phyloP scores from a whole-genome alignment of 495 filamentous ascomycete species.

The Tirmania nivea region DNA sequence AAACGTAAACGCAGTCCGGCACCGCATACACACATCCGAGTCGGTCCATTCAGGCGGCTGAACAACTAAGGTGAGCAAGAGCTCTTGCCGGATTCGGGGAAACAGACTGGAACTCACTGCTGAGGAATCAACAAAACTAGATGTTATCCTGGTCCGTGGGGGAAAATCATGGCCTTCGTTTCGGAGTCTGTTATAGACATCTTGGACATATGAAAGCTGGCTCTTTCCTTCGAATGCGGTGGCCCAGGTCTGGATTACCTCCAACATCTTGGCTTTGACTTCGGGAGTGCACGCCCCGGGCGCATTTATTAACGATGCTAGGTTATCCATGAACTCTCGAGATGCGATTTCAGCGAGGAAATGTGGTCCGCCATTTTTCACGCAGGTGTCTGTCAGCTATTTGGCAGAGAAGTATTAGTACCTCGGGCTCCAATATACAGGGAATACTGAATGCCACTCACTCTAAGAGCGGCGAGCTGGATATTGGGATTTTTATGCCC shows the following conservation, averaged over 20 bases:
- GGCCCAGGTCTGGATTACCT: conserved; percentile 85
- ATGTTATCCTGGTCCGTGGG: conserved; percentile 63
- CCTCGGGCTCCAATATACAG: neutral
- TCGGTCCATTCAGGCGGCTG: conserved; percentile 96
- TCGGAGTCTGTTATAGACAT: conserved; percentile 64
- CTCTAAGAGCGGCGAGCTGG: conserved; percentile 78
- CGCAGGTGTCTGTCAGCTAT: conserved; percentile 86
- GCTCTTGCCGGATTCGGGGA: neutral
- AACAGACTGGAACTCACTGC: conserved; percentile 42
- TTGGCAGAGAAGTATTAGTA: conserved; percentile 5
- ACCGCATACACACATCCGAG: conserved; percentile 97
- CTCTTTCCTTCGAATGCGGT: conserved; percentile 68
- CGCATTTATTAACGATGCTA: conserved; percentile 69
- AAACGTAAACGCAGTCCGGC: conserved; percentile 83
- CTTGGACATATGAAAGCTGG: conserved; percentile 64
- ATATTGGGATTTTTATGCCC: conserved; percentile 93
- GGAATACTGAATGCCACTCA: conserved; percentile 21
- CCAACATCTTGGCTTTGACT: conserved; percentile 73
- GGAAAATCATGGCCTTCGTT: conserved; percentile 75
- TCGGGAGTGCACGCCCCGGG: conserved; percentile 57
- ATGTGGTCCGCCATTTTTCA: conserved; percentile 95
- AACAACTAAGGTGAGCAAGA: neutral
- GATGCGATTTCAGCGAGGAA: conserved; percentile 90
- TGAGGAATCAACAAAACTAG: conserved; percentile 90
- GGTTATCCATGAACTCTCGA: conserved; percentile 93